Conservation (phyloP, 2,329 filamentous ascomycete species). For the Cercospora zeae-maydis region DNA sequence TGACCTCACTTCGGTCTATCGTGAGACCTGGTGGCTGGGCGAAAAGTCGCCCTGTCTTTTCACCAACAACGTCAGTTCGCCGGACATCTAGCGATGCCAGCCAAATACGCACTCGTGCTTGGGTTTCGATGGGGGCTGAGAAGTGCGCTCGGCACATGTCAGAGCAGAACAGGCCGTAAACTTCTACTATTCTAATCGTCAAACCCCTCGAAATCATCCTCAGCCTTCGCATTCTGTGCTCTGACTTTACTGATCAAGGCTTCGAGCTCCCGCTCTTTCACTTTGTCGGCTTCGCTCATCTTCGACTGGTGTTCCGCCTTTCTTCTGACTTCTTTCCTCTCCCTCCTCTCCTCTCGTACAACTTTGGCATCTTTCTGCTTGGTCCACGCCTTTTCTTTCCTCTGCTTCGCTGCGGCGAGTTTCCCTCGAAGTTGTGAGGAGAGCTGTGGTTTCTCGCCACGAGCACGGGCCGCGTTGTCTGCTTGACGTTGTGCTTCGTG, state of each 20-base stretch:
- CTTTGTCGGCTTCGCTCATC: constrained; percentile 33
- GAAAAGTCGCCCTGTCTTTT: no score
- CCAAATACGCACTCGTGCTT: no score
- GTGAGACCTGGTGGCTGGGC: no score
- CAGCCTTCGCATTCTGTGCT: constrained; percentile 21
- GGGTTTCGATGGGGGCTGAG: no score
- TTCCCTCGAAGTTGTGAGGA: constrained; percentile 31
- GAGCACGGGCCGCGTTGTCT: constrained; percentile 32
- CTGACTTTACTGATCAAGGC: constrained; percentile 35
- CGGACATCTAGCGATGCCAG: no score
- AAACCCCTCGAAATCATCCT: constrained; percentile 29
- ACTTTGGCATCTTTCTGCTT: constrained; percentile 37
- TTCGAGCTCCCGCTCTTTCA: constrained; percentile 34
- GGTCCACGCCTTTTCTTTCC: constrained; percentile 39
- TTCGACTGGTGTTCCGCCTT: constrained; percentile 32
- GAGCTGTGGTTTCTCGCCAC: constrained; percentile 27
- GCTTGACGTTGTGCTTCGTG: constrained; percentile 43
- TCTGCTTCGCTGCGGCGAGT: constrained; percentile 28
- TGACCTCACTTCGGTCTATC: no score
- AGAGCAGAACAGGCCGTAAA: no score
- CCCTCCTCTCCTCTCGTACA: constrained; percentile 34
- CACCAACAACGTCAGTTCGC: no score
- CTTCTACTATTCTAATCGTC: no score
- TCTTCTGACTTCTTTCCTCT: constrained; percentile 35
- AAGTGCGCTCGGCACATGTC: no score